Percentiles rank a stretch among this genome's conserved stretches.
Conservation (phyloP, 257 asterid species). For the Solanum pimpinellifolium region DNA sequence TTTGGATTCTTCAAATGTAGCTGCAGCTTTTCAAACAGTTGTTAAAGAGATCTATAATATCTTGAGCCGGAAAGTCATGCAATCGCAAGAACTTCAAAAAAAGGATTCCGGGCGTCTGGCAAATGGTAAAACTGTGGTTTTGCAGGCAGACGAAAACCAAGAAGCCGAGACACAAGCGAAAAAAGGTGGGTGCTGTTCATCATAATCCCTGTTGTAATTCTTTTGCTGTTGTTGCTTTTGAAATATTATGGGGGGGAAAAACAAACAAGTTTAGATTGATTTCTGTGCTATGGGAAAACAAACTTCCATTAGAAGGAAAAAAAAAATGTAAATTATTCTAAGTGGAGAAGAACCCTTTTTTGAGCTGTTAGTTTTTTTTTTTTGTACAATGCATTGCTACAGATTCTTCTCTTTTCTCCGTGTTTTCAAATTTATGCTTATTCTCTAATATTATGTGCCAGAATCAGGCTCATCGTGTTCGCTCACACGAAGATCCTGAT, state of each 20-base stretch:
- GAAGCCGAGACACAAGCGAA: constrained; percentile 25
- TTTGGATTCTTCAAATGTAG: constrained; percentile 78
- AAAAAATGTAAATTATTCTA: background rate
- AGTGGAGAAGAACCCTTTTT: background rate
- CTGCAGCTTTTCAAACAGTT: constrained; percentile 66
- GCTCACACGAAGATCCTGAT: background rate
- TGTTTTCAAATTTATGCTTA: background rate
- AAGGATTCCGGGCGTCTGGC: constrained; percentile 47
- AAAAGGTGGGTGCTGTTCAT: constrained; percentile 61
- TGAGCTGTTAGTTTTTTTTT: background rate
- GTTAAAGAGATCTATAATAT: constrained; percentile 77
- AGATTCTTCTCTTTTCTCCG: background rate
- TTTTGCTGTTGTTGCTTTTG: background rate
- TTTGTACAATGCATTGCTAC: background rate
- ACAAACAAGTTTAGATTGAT: background rate
- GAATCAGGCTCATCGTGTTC: background rate
- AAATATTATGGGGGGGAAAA: background rate
- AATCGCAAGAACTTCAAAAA: constrained; percentile 74
- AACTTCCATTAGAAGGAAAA: background rate
- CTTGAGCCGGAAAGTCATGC: constrained; percentile 83
- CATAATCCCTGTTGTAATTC: constrained; percentile 14
- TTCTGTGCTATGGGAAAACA: constrained; percentile 14
- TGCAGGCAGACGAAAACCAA: constrained; percentile 48
- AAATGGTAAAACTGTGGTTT: constrained; percentile 57
- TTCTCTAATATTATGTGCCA: background rate